Evolutionary conservation across 805 yeast genomes (phyloP), one percentile per base, ranked within the genome.

Genomic region (Yarrowia divulgata): DNA sequence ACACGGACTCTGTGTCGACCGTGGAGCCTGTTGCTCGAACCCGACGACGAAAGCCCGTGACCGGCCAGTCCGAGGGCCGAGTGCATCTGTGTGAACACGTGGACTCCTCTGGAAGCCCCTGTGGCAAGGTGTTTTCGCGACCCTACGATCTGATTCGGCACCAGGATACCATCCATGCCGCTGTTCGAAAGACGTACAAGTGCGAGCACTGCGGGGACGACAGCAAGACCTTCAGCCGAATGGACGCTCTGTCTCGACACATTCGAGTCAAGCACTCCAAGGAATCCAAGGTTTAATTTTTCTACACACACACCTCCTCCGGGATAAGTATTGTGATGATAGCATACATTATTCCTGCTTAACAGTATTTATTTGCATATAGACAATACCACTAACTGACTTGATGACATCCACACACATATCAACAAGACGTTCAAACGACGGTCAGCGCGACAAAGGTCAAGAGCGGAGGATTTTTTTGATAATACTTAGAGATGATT

Each of bases 81-180:
- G 32, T 45, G 18, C 68, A 63, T 19, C 45, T 35, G 39, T 63
- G 68, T 39, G 48, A 48, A 32, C 68, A 63, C 16, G n/a, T 37
- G 19, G 68, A 63, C 40, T 9, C 45, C 3, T 39, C 43, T 23
- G 68, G 68, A 14, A 76, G 81, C 71, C 85, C 86, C 32, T 91
- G 97, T 79, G 80, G 84, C 73, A 90, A 90, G 79, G 87, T 88
- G 75, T 94, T 94, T 76, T 92, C 98, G 18, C 86, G 99, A 75
- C 97, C 97, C 19, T 94, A 94, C 77, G 99, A 94, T 81, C 83
- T 94, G 75, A 90, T 93, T 34, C 86, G 99, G 74, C 99, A 94
- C 79, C 97, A 94, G 78, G 97, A 94, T 75, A 95, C 98, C 0
- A 93, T 94, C 68, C 99, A 94, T 78, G 95, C 98, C 0, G 84